Conservation (phyloP, 2,329 filamentous ascomycete genomes). For the Diplocarpon rosae region DNA sequence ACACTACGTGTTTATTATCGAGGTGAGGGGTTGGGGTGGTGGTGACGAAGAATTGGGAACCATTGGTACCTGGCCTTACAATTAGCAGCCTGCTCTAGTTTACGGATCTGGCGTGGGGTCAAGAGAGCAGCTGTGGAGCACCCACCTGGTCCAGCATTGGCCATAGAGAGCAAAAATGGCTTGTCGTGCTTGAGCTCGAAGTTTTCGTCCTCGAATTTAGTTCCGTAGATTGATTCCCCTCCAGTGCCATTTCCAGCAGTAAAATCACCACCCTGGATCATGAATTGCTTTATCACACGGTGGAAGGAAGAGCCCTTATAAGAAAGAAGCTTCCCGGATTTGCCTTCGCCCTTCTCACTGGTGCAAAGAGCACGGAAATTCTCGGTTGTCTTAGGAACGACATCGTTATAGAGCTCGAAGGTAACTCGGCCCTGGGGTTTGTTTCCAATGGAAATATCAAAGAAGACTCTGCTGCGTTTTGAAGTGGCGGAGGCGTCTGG, state of each 20-base stretch:
- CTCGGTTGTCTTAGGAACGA: conserved; percentile 89
- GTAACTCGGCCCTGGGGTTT: conserved; percentile 64
- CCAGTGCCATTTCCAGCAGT: conserved; percentile 90
- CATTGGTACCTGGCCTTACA: conserved; percentile 62
- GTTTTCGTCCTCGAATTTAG: conserved; percentile 96
- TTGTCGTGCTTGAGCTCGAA: conserved; percentile 86
- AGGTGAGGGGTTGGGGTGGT: conserved; percentile 91
- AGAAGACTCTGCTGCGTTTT: conserved; percentile 63
- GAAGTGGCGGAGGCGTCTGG: conserved; percentile 23
- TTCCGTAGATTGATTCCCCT: conserved; percentile 93
- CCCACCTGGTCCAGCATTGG: conserved; percentile 84
- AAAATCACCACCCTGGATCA: conserved; percentile 98
- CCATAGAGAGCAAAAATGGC: conserved; percentile 93
- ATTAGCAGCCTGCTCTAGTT: neutral
- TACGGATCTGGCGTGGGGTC: neutral
- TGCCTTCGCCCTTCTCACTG: conserved; percentile 80
- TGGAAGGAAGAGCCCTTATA: conserved; percentile 94
- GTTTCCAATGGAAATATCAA: conserved; percentile 78
- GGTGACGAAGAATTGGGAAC: conserved; percentile 96
- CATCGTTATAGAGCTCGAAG: conserved; percentile 68
- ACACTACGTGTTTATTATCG: conserved; percentile 94
- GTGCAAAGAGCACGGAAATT: conserved; percentile 95
- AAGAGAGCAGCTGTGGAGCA: conserved; percentile 7
- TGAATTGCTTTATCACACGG: conserved; percentile 96
- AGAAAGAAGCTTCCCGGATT: conserved; percentile 73